Evolutionary conservation across 495 filamentous ascomycete genomes (phyloP), one percentile per base, ranked within the genome.

Genomic region (Apiosordaria backusii): DNA sequence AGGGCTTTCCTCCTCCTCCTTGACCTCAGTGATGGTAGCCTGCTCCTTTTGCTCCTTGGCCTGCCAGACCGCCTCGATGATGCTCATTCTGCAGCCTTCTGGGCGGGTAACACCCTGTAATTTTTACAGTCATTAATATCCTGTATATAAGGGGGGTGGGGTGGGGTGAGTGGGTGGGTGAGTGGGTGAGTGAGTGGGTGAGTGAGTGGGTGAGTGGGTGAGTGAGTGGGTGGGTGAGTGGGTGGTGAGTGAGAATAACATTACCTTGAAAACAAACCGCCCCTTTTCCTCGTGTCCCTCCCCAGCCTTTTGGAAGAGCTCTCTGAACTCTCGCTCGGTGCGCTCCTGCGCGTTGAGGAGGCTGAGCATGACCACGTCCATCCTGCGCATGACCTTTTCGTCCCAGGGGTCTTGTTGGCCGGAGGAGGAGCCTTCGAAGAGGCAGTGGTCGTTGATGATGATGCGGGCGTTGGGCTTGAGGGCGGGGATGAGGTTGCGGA

Each of bases 281-380:
- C 35, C 35, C 35, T 45, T 45, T 13, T 45, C 6, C 5, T 29
- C 27, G 27, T 13, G 10, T 15, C 35, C 35, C 3, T 76, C 68
- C 29, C 76, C 76, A 22, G 78, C 84, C 16, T 70, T 69, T 62
- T 72, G 63, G 67, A 87, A 87, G 29, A 87, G 52, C 24, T 70
- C 74, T 40, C 70, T 66, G 62, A 84, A 87, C 62, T 84, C 84
- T 3, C 59, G 68, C 65, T 80, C 80, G 5, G 74, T 78, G 4
- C 85, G 76, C 80, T 87, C 84, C 74, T 82, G 81, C 7, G 84
- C 78, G 65, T 87, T 86, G 26, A 85, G 74, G 40, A 86, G 69
- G 1, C 77, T 75, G 61, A 85, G 71, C 84, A 86, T 86, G 29
- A 83, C 80, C 40, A 85, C 70, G 67, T 87, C 85, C 82, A 85